phyloP scores from a whole-genome alignment of 441 rosid species.

The Hypseocharis bilobata region DNA sequence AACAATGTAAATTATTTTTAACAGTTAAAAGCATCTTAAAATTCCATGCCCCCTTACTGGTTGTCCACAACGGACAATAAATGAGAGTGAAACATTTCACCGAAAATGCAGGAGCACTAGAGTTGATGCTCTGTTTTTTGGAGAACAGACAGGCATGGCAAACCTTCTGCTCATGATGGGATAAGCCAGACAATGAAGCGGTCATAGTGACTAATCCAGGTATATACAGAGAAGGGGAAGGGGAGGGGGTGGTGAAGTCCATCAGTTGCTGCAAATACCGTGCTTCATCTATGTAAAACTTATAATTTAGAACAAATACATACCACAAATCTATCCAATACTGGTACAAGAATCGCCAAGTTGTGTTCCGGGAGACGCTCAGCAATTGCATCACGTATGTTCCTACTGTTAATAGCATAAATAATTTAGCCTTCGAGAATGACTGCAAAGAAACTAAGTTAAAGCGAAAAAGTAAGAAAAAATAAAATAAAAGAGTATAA shows the following conservation, averaged over 20 bases:
- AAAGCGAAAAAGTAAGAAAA: background rate
- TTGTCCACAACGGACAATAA: no score
- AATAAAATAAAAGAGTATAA: background rate
- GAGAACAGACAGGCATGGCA: background rate
- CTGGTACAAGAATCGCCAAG: slow-evolving; percentile 71
- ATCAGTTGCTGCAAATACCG: no score
- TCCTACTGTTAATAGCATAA: slow-evolving; percentile 46
- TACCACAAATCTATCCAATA: slow-evolving; percentile 98
- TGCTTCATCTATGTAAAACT: slow-evolving; percentile 4
- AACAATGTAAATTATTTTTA: no score
- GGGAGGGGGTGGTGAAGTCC: no score
- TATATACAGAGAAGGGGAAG: no score
- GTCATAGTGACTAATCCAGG: no score
- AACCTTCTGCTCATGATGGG: no score
- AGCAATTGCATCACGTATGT: slow-evolving; percentile 66
- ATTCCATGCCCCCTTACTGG: background rate
- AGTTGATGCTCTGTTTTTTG: background rate
- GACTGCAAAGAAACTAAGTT: background rate
- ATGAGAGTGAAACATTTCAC: no score
- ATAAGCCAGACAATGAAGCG: no score
- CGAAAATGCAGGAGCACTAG: background rate
- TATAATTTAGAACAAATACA: slow-evolving; percentile 22
- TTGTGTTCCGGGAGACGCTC: slow-evolving; percentile 64
- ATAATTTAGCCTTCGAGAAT: slow-evolving; percentile 10
- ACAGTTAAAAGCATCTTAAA: background rate